phyloP scores from a whole-genome alignment of 2,329 filamentous ascomycete species.

The Pleoardoris graminearum region DNA sequence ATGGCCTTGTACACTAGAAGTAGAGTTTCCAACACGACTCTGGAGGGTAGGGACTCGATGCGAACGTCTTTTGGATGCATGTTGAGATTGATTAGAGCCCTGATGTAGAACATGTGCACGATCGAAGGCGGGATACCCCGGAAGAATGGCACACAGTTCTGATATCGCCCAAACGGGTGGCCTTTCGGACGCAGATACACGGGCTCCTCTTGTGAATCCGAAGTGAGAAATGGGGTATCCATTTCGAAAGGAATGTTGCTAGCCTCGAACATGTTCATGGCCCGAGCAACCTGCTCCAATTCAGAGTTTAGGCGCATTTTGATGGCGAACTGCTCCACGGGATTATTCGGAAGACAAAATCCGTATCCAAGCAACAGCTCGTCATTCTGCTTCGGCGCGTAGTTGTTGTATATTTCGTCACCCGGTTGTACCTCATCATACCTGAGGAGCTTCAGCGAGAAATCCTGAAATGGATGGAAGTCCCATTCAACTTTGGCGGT shows the following conservation, averaged over 20 bases:
- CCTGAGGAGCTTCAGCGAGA: slow-evolving; percentile 46
- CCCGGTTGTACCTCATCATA: slow-evolving; percentile 40
- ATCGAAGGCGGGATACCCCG: slow-evolving; percentile 41
- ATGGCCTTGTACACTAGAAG: slow-evolving; percentile 30
- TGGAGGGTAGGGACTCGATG: slow-evolving; percentile 16
- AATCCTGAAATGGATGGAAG: slow-evolving; percentile 33
- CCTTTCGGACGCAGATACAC: slow-evolving; percentile 38
- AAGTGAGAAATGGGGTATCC: slow-evolving; percentile 23
- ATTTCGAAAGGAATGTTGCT: slow-evolving; percentile 33
- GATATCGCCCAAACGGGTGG: slow-evolving; percentile 41
- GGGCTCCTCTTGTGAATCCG: slow-evolving; percentile 33
- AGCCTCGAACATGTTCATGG: slow-evolving; percentile 19
- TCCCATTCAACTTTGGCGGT: slow-evolving; percentile 54
- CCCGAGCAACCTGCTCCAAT: slow-evolving; percentile 24
- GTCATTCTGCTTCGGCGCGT: slow-evolving; percentile 57
- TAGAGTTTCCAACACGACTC: slow-evolving; percentile 29
- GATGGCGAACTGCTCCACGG: slow-evolving; percentile 51
- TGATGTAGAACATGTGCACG: slow-evolving; percentile 38
- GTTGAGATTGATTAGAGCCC: slow-evolving; percentile 27
- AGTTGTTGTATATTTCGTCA: slow-evolving; percentile 57
- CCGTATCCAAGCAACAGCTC: slow-evolving; percentile 59
- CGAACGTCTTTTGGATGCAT: slow-evolving; percentile 18
- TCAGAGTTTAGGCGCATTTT: slow-evolving; percentile 47
- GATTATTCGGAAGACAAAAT: slow-evolving; percentile 54
- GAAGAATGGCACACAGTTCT: slow-evolving; percentile 32